Conservation (phyloP, 306 rosid species). For the Aeschynomene evenia region DNA sequence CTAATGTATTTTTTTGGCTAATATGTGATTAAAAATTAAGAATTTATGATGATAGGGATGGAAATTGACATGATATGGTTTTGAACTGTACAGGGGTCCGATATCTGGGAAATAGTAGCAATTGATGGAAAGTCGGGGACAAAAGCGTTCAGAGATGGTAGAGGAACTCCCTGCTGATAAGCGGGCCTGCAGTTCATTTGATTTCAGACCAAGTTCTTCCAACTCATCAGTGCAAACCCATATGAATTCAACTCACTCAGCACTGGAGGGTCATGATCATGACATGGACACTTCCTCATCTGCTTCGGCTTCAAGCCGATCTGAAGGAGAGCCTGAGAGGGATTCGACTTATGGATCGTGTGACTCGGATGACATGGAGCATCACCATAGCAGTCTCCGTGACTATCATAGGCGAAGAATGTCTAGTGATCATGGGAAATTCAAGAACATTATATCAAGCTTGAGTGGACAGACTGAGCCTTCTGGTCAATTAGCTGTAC, state of each 20-base stretch:
- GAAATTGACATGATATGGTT: constrained; percentile 23
- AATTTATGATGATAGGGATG: constrained; percentile 24
- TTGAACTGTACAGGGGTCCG: constrained; percentile 41
- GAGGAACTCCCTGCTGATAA: constrained; percentile 93
- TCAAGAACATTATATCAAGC: constrained; percentile 63
- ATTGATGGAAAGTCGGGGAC: constrained; percentile 89
- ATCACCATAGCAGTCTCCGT: constrained; percentile 56
- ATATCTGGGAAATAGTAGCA: constrained; percentile 31
- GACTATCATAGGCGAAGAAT: constrained; percentile 74
- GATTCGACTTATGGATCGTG: constrained; percentile 91
- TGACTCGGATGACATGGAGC: constrained; percentile 90
- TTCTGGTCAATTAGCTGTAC: constrained; percentile 65
- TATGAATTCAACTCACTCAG: constrained; percentile 43
- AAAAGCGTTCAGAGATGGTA: constrained; percentile 74
- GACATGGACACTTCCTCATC: constrained; percentile 94
- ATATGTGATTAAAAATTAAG: constrained; percentile 6
- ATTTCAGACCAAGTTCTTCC: constrained; percentile 85
- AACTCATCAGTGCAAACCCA: constrained; percentile 64
- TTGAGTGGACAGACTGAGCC: constrained; percentile 68
- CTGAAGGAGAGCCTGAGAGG: constrained; percentile 83
- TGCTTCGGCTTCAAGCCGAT: constrained; percentile 77
- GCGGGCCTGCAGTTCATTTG: constrained; percentile 81
- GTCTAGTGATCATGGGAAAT: constrained; percentile 75
- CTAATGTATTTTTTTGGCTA: not conserved
- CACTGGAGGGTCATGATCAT: constrained; percentile 59